Conservation (phyloP, 2,329 filamentous ascomycete species). For the Fusarium kyushuense region DNA sequence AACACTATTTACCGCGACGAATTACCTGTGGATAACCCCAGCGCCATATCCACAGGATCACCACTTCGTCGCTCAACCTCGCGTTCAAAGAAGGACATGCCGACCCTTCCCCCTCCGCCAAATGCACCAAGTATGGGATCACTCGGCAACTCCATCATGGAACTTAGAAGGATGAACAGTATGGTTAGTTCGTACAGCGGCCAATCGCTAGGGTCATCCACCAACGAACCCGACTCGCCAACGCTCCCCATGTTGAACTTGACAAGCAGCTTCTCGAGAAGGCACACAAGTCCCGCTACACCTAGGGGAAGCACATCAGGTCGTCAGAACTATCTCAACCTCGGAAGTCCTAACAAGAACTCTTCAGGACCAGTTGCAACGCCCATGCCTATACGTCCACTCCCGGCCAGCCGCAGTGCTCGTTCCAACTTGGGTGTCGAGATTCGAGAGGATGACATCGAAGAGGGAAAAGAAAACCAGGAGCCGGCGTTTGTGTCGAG, state of each 20-base stretch:
- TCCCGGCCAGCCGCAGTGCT: constrained; percentile 26
- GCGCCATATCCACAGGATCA: constrained; percentile 41
- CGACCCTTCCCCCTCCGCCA: constrained; percentile 8
- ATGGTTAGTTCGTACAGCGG: constrained; percentile 60
- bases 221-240: constrained; percentile 52
- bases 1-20: constrained; percentile 47
- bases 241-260: constrained; percentile 55
- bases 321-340: constrained; percentile 60
- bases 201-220: constrained; percentile 53
- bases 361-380: constrained; percentile 1
- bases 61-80: constrained; percentile 40
- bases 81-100: constrained; percentile 30
- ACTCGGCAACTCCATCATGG: constrained; percentile 60
- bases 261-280: constrained; percentile 54
- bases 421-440: constrained; percentile 34
- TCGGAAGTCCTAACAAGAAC: constrained; percentile 52
- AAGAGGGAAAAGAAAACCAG: constrained; percentile 49
- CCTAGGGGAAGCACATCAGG: constrained; percentile 53
- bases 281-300: constrained; percentile 39
- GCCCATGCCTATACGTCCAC: constrained; percentile 5
- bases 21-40: constrained; percentile 19
- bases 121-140: constrained; percentile 26
- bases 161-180: constrained; percentile 70
- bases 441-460: constrained; percentile 39
- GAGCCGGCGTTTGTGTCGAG: constrained; percentile 23